Conservation (phyloP, 495 filamentous ascomycete genomes). For the Aspergillus sclerotiicarbonarius region DNA sequence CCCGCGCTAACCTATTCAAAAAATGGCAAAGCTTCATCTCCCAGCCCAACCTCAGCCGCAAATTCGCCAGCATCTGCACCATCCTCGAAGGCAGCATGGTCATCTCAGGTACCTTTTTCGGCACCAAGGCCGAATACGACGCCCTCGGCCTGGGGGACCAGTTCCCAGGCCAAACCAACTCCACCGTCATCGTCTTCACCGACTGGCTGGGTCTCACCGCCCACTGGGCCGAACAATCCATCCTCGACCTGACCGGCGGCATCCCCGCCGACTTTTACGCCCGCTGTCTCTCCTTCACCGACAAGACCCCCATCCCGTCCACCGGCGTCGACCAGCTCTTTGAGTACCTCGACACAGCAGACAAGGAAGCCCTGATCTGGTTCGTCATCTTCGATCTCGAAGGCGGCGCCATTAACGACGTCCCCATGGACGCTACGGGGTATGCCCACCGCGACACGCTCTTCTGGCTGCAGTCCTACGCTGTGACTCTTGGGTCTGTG, state of each 20-base stretch:
- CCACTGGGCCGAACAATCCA: constrained; percentile 48
- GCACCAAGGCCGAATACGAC: constrained; percentile 38
- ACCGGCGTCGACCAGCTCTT: constrained; percentile 39
- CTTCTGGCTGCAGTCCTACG: constrained; percentile 47
- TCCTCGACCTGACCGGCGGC: constrained; percentile 24
- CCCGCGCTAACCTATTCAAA: constrained; percentile 34
- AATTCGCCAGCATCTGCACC: constrained; percentile 44
- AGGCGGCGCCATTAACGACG: constrained; percentile 43
- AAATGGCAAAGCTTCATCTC: constrained; percentile 38
- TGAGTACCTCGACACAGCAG: constrained; percentile 40
- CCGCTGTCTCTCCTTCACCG: constrained; percentile 49
- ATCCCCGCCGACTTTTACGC: constrained; percentile 45
- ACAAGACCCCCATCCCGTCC: constrained; percentile 38
- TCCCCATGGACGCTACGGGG: constrained; percentile 37
- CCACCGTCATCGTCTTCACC: constrained; percentile 40
- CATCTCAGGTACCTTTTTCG: constrained; percentile 43
- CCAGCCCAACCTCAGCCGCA: constrained; percentile 48
- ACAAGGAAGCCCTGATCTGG: constrained; percentile 46
- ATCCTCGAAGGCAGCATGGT: constrained; percentile 28
- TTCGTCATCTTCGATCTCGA: constrained; percentile 44
- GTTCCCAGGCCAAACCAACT: constrained; percentile 31
- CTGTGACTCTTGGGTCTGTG: constrained; percentile 40
- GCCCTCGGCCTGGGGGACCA: constrained; percentile 25
- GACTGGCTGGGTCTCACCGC: constrained; percentile 56
- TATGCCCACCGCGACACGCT: constrained; percentile 46